Evolutionary conservation across 108 stramenopile species (phyloP).

Genomic region (Cyclotella baltica): DNA sequence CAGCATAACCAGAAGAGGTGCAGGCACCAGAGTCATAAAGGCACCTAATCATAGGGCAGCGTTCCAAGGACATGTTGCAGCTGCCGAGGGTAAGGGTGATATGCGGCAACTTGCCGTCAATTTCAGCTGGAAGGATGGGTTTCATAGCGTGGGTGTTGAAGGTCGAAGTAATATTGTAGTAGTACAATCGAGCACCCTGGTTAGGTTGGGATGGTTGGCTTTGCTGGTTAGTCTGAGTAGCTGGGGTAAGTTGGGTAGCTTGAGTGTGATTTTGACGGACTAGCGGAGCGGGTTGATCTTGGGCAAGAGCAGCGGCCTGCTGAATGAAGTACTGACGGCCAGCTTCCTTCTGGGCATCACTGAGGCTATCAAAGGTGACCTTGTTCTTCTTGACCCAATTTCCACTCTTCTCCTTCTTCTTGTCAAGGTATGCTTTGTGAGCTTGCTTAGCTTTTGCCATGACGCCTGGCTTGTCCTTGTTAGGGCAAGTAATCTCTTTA

Average conservation of each 20-base stretch:
- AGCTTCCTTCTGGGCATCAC: not conserved
- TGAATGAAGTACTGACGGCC: not conserved
- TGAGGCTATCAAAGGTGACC: not conserved
- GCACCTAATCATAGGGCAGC: not conserved
- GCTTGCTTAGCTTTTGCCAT: not conserved
- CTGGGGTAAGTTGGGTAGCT: too few species aligned
- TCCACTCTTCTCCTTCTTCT: not conserved
- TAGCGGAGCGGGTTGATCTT: not conserved
- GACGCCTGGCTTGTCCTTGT: not conserved
- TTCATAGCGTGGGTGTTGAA: not conserved
- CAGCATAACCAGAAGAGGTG: not conserved
- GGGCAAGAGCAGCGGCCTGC: not conserved
- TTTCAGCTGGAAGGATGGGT: not conserved
- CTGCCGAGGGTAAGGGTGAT: not conserved
- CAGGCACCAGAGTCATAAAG: not conserved
- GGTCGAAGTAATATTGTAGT: not conserved
- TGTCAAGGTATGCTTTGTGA: not conserved
- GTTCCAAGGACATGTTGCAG: not conserved
- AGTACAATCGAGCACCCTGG: not conserved
- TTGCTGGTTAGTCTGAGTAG: too few species aligned
- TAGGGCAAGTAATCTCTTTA: not conserved
- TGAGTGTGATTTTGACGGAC: too few species aligned
- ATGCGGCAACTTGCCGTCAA: not conserved
- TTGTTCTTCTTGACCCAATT: not conserved
- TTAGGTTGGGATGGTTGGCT: not conserved